Percentiles rank a stretch among this genome's conserved stretches.
Conservation (phyloP, 371 early-diverging fungal species). For the Mortierella sp. region DNA sequence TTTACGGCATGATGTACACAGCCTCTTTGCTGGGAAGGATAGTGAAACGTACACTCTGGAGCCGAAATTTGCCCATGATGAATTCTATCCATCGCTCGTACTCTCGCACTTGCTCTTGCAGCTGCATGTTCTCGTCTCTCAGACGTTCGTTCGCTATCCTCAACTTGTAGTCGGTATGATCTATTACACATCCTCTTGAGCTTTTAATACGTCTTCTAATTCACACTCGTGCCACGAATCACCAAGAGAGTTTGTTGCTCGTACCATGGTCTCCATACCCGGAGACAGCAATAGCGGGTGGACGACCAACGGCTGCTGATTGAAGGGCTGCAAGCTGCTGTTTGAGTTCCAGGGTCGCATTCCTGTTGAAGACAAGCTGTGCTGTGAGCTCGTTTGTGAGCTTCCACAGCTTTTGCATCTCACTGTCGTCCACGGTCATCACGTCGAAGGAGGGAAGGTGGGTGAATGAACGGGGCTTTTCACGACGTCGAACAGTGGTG, state of each 20-base stretch:
- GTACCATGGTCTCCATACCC: background rate
- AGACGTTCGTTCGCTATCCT: constrained; percentile 50
- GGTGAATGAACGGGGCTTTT: too few species aligned
- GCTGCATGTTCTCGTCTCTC: constrained; percentile 40
- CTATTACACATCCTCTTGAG: constrained; percentile 10
- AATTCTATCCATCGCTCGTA: constrained; percentile 52
- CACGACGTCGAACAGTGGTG: too few species aligned
- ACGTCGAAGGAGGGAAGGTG: background rate
- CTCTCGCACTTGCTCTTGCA: constrained; percentile 47
- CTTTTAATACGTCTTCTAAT: too few species aligned
- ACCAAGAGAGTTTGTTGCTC: background rate
- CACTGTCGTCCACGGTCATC: constrained; percentile 51
- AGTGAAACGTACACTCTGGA: constrained; percentile 51
- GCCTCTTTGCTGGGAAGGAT: too few species aligned
- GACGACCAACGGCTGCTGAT: background rate
- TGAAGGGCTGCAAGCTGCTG: constrained; percentile 51
- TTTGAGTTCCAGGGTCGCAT: constrained; percentile 43
- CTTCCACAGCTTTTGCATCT: constrained; percentile 53
- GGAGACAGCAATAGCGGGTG: constrained; percentile 2
- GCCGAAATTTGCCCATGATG: constrained; percentile 51
- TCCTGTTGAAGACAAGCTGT: constrained; percentile 52
- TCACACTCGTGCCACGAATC: background rate
- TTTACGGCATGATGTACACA: too few species aligned
- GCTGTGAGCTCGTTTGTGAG: constrained; percentile 54
- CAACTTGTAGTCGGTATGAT: constrained; percentile 20